These are phyloP conservation scores for Phyllostachys edulis DNA, from an alignment of 176 grass and related monocot genomes.

Conservation along the genomic window DNA sequence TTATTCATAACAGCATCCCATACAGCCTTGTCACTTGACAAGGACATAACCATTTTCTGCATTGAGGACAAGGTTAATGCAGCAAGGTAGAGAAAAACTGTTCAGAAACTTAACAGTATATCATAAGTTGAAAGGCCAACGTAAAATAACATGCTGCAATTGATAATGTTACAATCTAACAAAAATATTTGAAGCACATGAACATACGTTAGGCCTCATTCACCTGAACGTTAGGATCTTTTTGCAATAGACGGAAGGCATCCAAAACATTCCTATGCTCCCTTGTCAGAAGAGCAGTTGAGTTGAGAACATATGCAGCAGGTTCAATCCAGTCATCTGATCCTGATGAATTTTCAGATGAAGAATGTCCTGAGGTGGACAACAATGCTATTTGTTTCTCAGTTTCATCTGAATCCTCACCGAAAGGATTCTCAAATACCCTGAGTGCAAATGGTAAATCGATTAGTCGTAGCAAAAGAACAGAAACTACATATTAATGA, in stretches of 20 bases:
- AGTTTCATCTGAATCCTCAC: constrained; percentile 24
- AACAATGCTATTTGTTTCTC: constrained; percentile 29
- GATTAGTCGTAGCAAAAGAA: constrained; percentile 16
- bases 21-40: constrained; percentile 81
- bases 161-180: not conserved
- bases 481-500: not conserved
- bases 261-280: constrained; percentile 69
- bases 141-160: not conserved
- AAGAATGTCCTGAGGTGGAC: constrained; percentile 40
- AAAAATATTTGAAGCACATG: not conserved
- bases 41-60: constrained; percentile 90
- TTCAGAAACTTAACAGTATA: not conserved
- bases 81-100: not conserved
- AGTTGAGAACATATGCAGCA: constrained; percentile 58
- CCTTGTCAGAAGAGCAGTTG: constrained; percentile 49
- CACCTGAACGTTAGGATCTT: constrained; percentile 74
- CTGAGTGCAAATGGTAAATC: constrained; percentile 25
- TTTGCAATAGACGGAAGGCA: constrained; percentile 73
- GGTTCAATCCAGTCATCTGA: constrained; percentile 93
- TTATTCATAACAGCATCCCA: constrained; percentile 97
- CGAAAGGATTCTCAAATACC: constrained; percentile 46
- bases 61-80: constrained; percentile 29
- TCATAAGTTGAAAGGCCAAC: not conserved
- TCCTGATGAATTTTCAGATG: constrained; percentile 52
- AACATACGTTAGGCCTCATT: not conserved